Evolutionary conservation across 441 rosid species (phyloP).

Genomic region (Croton laevigatus): DNA sequence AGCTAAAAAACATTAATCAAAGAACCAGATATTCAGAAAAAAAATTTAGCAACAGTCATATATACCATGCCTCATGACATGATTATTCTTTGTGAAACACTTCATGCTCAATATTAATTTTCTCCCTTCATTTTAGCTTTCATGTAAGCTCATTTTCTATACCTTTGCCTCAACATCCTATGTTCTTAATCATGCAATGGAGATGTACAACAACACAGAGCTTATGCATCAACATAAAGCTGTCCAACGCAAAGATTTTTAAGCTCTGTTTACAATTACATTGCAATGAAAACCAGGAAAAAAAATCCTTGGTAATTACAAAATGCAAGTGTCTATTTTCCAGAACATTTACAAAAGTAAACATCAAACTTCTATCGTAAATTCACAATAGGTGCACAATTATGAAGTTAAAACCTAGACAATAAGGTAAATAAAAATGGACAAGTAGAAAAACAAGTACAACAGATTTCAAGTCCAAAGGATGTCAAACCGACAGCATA

Average conservation of each 20-base stretch:
- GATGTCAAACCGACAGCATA: no score
- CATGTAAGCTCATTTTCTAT: background rate
- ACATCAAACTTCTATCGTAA: background rate
- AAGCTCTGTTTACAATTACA: no score
- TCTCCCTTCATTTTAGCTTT: background rate
- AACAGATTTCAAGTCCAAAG: no score
- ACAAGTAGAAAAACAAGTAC: background rate
- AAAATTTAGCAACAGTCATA: background rate
- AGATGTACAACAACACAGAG: no score
- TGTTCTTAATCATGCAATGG: background rate
- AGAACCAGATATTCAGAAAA: background rate
- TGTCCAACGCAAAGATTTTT: no score
- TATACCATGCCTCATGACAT: background rate
- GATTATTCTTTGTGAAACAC: background rate
- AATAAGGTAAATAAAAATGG: no score
- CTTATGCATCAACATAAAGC: no score
- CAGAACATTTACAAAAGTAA: background rate
- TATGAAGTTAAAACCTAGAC: background rate
- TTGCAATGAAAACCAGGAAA: no score
- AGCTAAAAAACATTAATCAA: background rate
- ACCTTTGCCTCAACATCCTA: background rate
- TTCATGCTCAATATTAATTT: background rate
- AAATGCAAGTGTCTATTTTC: no score
- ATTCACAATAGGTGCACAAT: background rate
- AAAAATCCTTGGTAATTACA: no score